Base-by-base conservation (phyloP, 2,329 filamentous ascomycete species). In the Ascochyta koolunga region DNA sequence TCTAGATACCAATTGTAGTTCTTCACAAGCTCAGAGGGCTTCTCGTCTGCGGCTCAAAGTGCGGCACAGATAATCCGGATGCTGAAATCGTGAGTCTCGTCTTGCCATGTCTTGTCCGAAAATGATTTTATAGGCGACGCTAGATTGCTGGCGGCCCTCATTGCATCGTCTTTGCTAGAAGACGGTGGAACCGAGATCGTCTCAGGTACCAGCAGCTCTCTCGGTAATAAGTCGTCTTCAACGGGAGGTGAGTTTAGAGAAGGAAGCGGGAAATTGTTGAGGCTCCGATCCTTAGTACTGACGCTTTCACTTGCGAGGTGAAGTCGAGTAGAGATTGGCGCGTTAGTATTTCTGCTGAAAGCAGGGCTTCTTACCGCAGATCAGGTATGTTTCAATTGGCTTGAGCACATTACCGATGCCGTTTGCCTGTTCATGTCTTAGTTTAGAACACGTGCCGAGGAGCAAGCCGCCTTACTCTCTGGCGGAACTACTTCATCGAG, bases 1-100 rank as follows among this genome's bases (percentile, higher is more conserved):
- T 61, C 52, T 1, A 40, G 48, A 29, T 67, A 69, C 67, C 67
- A 70, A 5, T 36, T 32, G 11, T 59, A 44, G 27, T 5, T 39
- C 8, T 29, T 39, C 4, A 35, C 27, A 1, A 45, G 41, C 21
- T 35, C 19, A 0, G 6, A 6, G 16, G 5, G 32, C 18, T 16
- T 16, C 7, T 16, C 32, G 1, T 10, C 16, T 35, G 32, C 5
- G n/a, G 11, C 32, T 16, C 32, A 15, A 35, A 35, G 15, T 9
- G 32, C 15, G 15, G 32, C 32, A 9, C 32, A 16, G 32, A 35
- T 15, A 35, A 18, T 5, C 15, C 16, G 11, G 5, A 35, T 18
- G n/a, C 15, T 16, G 32, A 35, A 35, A 35, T 8, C 9, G 7
- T 15, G 32, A 8, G 32, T 35, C 16, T n/a, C 32, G 18, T 35